These are phyloP conservation scores for Lyophyllum decastes DNA, from an alignment of 768 basidiomycete genomes.

Conservation along the genomic window DNA sequence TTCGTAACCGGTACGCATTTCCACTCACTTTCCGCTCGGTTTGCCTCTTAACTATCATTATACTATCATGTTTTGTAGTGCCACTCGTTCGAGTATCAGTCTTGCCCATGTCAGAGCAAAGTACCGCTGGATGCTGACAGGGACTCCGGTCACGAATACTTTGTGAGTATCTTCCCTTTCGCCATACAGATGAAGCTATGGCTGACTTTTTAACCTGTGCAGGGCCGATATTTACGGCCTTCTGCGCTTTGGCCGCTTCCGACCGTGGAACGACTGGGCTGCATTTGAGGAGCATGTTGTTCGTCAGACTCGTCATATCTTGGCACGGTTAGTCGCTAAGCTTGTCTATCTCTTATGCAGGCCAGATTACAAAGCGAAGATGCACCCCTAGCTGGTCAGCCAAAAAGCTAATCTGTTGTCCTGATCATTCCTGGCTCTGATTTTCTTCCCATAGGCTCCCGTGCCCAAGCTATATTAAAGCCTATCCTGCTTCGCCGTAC, in stretches of 20 bases:
- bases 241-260: constrained; percentile 66
- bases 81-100: constrained; percentile 58
- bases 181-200: not conserved
- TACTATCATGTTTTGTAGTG: constrained; percentile 27
- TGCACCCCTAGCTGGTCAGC: constrained; percentile 60
- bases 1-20: constrained; percentile 55
- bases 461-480: constrained; percentile 69
- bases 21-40: not conserved
- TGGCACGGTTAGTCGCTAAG: not conserved
- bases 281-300: constrained; percentile 63
- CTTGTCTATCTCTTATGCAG: constrained; percentile 25
- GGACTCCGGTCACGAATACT: constrained; percentile 74
- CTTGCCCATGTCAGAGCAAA: constrained; percentile 61
- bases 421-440: not conserved
- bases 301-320: constrained; percentile 15
- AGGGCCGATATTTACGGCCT: constrained; percentile 74
- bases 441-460: constrained; percentile 37
- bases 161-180: constrained; percentile 38
- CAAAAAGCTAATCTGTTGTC: not conserved
- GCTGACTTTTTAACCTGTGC: not conserved
- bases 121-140: constrained; percentile 80
- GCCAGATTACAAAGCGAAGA: constrained; percentile 54
- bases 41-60: not conserved
- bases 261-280: constrained; percentile 75
- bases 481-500: constrained; percentile 73